Base-by-base conservation (phyloP, 495 filamentous ascomycete genomes). In the Coniosporium apollinis region DNA sequence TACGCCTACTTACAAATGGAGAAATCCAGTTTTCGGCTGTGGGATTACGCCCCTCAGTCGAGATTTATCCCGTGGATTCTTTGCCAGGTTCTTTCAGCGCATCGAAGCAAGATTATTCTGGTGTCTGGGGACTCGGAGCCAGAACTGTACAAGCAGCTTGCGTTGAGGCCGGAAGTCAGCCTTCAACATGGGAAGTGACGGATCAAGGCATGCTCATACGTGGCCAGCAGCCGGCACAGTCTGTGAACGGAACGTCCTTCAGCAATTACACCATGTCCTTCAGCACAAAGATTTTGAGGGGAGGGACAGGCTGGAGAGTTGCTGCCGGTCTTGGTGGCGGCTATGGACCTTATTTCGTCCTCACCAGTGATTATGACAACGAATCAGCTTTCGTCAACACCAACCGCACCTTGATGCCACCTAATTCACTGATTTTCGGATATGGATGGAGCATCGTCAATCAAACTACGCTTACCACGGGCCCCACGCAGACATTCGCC, bases 251-350 rank as follows among this genome's bases (percentile, higher is more conserved):
- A 7, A 9, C 22, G 3, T 3, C 2, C 3, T 34, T 30, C 22
- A 29, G 16, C 10, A 43, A 43, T 32, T 46, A 46, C 30, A 44
- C 39, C 9, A 4, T 46, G 19, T 38, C 43, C 9, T 46, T 46
- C 41, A 33, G 14, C 3, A 36, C 41, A 3, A 46, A 35, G 29
- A 46, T 44, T 21, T 17, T 35, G n/a, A 14, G 41, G 11, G 41
- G 34, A 8, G 44, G 44, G 4, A 34, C 33, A 13, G 28, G 41
- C 14, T 44, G 44, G 44, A 15, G 21, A 30, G 41, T 44, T 4
- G 37, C 37, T 4, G 22, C 8, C 11, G 39, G 22, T 13, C 8
- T 38, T 18, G n/a, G n/a, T n/a, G 5, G n/a, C 5, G 20, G 37
- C 5, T 40, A 39, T 24, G 34, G 34, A 5, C 13, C 37, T 15